Conservation (phyloP, 805 yeast genomes). For the Saccharomycopsis babjevae region DNA sequence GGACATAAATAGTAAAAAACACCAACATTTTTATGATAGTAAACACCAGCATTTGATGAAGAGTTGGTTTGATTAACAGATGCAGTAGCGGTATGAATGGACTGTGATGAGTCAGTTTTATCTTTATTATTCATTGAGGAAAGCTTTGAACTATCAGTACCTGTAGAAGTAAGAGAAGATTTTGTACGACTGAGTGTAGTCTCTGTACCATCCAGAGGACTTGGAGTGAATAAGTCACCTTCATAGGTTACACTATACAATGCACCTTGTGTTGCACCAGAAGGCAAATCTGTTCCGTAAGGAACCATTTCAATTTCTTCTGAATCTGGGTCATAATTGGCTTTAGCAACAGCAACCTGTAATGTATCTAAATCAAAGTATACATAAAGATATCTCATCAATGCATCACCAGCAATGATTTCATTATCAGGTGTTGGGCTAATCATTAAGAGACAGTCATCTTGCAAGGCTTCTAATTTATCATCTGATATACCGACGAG, state of each 20-base stretch:
- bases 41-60: not conserved
- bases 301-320: not conserved
- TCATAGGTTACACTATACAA: not conserved
- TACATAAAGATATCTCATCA: slow-evolving; percentile 41
- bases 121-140: not conserved
- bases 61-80: not conserved
- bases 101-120: not conserved
- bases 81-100: too few species aligned
- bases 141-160: not conserved
- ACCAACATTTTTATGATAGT: not conserved
- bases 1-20: not conserved
- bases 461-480: not conserved
- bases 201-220: not conserved
- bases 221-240: slow-evolving; percentile 1
- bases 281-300: not conserved
- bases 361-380: slow-evolving; percentile 42
- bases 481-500: not conserved
- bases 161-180: not conserved
- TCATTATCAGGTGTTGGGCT: slow-evolving; percentile 17
- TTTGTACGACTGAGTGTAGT: not conserved
- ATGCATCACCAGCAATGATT: slow-evolving; percentile 43
- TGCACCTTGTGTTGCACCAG: slow-evolving; percentile 1
- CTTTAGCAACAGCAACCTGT: slow-evolving; percentile 38
- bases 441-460: not conserved
- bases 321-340: slow-evolving; percentile 13